Conservation (phyloP, 768 basidiomycete species). For the Neoboletus magnificus region DNA sequence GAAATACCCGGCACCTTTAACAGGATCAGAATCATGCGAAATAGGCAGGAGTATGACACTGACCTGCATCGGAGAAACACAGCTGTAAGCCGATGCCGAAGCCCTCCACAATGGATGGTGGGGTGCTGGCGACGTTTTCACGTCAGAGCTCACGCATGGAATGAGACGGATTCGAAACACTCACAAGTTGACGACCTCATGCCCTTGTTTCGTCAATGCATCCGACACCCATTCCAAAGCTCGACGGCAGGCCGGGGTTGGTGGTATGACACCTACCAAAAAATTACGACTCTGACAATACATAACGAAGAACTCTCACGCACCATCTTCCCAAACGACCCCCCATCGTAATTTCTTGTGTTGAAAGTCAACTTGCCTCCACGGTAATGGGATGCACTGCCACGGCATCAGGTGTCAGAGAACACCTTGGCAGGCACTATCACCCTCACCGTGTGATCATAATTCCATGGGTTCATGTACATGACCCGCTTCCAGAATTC, state of each 20-base stretch:
- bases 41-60: neutral
- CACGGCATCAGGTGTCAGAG: neutral
- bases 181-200: slow-evolving; percentile 41
- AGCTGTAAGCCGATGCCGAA: slow-evolving; percentile 52
- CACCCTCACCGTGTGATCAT: slow-evolving; percentile 38
- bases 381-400: slow-evolving; percentile 43
- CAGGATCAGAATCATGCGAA: neutral
- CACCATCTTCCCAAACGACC: slow-evolving; percentile 42
- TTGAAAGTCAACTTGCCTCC: slow-evolving; percentile 35
- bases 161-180: slow-evolving; percentile 6
- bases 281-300: neutral
- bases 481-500: slow-evolving; percentile 44
- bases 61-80: slow-evolving; percentile 56
- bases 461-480: slow-evolving; percentile 41
- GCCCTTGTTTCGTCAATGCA: slow-evolving; percentile 35
- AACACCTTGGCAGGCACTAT: neutral
- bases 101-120: slow-evolving; percentile 52
- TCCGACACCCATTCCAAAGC: slow-evolving; percentile 35
- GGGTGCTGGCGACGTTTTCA: slow-evolving; percentile 23
- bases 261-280: slow-evolving; percentile 34
- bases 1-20: slow-evolving; percentile 44
- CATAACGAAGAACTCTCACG: slow-evolving; percentile 1
- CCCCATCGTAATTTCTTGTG: slow-evolving; percentile 39
- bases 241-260: slow-evolving; percentile 40
- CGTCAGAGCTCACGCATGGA: neutral